Base-by-base conservation (phyloP, 805 yeast genomes). In the Wickerhamiella nectarea region DNA sequence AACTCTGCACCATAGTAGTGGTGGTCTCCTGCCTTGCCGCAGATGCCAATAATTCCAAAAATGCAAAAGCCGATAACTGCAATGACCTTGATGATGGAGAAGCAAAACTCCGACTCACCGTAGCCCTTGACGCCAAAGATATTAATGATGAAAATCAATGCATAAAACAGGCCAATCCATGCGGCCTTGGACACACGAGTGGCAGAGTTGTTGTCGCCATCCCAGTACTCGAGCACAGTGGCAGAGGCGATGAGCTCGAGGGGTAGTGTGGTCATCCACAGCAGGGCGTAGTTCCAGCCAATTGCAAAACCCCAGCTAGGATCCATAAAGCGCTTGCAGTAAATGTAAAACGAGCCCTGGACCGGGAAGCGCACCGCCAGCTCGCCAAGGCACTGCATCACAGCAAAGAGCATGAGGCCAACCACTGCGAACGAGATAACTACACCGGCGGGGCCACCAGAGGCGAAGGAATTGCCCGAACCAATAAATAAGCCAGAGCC, bases 401-500 rank as follows among this genome's bases (percentile, higher is more conserved):
- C 75, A 56, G 71, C 68, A 50, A 69, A 74, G 41, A 78, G 71
- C 60, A 76, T 72, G 43, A 72, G 61, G 34, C 74, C 75, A 46
- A 72, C 64, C 44, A 71, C 49, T 9, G 62, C 50, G 48, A 64
- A 72, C 31, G 69, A 66, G 39, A 72, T 55, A 24, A 72, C 53
- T 43, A 72, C 56, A 9, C 75, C 69, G 6, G 67, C 71, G n/a
- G 72, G 71, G 12, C 74, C 74, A 45, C 72, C 72, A n/a, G 46
- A 53, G 36, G 60, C 54, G 36, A 73, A 59, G 8, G 74, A 63
- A 19, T 61, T 55, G 41, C 74, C 72, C 1, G 71, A 62, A 36
- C 71, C 67, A 26, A 72, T 57, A 50, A 69, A 72, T 21, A 74
- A 58, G 47, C 77, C 78, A 20, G 87, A 79, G 56, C 89, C 91